Percentiles rank a stretch among this genome's conserved stretches.
Evolutionary conservation across 2,329 filamentous ascomycete species (phyloP).

Genomic region (Nigrograna mackinnonii): DNA sequence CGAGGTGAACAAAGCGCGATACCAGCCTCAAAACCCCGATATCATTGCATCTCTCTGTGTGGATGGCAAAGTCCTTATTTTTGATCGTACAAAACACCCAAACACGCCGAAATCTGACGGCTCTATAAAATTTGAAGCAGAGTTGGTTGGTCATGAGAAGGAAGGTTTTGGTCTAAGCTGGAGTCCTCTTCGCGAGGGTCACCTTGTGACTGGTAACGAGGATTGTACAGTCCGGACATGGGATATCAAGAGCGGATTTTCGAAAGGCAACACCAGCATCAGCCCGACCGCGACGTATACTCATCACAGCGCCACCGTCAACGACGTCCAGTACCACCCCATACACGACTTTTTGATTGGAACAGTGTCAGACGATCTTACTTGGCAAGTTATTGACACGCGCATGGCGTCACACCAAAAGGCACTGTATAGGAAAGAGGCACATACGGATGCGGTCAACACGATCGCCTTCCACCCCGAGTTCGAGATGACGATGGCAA

Average conservation of each 20-base stretch:
- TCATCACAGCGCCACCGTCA: slow-evolving; percentile 88
- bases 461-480: slow-evolving; percentile 93
- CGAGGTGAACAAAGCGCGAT: slow-evolving; percentile 98
- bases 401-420: slow-evolving; percentile 68
- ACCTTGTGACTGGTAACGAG: slow-evolving; percentile 87
- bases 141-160: slow-evolving; percentile 79
- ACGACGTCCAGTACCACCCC: slow-evolving; percentile 95
- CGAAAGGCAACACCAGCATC: slow-evolving; percentile 69
- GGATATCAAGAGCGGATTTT: slow-evolving; percentile 77
- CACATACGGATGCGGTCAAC: slow-evolving; percentile 92
- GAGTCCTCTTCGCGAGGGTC: slow-evolving; percentile 82
- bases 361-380: slow-evolving; percentile 92
- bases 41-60: slow-evolving; percentile 92
- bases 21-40: slow-evolving; percentile 96
- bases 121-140: slow-evolving; percentile 78
- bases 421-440: slow-evolving; percentile 71
- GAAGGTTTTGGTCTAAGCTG: slow-evolving; percentile 94
- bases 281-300: slow-evolving; percentile 76
- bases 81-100: slow-evolving; percentile 93
- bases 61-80: slow-evolving; percentile 86
- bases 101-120: slow-evolving; percentile 68
- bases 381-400: slow-evolving; percentile 89
- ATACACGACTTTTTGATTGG: slow-evolving; percentile 80
- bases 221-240: slow-evolving; percentile 91
- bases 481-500: slow-evolving; percentile 87